A percentile compares a stretch with the other conserved stretches of the same genome.
Evolutionary conservation across 2,329 filamentous ascomycete genomes (phyloP).

Genomic region (Fusarium mexicanum): DNA sequence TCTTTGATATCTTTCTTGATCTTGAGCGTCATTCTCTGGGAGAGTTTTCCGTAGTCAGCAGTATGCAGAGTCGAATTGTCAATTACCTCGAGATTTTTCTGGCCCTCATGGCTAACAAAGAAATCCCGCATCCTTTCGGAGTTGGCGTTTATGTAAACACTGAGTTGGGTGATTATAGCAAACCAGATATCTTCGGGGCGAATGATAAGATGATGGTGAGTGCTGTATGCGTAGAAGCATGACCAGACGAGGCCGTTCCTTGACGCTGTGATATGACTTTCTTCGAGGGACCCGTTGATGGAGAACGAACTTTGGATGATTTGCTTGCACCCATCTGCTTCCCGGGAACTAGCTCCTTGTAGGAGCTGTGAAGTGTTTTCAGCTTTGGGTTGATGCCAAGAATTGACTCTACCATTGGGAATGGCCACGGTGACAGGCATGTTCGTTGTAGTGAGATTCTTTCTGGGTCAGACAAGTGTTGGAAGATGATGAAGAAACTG

Average conservation of each 20-base stretch:
- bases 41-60: neutral
- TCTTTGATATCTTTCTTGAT: neutral
- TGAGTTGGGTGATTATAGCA: neutral
- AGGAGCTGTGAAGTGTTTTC: neutral
- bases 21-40: rapidly evolving
- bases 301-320: neutral
- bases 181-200: neutral
- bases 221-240: neutral
- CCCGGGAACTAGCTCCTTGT: rapidly evolving
- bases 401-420: neutral
- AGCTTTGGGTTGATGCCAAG: neutral
- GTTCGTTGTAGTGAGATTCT: rapidly evolving
- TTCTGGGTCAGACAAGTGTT: rapidly evolving
- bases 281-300: rapidly evolving
- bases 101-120: neutral
- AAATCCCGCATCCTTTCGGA: rapidly evolving
- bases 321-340: neutral
- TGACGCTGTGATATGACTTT: rapidly evolving
- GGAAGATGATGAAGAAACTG: rapidly evolving
- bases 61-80: rapidly evolving
- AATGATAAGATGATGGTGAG: neutral
- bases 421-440: neutral
- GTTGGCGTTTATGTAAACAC: neutral
- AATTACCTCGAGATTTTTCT: neutral
- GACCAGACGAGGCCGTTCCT: neutral